phyloP scores from a whole-genome alignment of 2,329 filamentous ascomycete species.

The Pseudonectria buxi region DNA sequence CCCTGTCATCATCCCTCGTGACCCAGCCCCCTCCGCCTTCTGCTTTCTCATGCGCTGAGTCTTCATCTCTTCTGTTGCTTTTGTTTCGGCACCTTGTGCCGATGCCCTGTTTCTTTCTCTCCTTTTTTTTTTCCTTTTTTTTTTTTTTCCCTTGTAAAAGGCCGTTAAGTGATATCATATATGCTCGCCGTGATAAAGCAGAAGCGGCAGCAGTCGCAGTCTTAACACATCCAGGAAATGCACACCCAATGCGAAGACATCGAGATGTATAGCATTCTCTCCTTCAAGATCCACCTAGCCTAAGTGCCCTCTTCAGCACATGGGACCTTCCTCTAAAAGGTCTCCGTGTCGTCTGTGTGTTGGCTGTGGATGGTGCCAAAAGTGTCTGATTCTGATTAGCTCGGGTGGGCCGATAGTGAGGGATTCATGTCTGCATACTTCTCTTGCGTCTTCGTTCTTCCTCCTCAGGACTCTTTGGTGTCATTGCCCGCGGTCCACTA shows the following conservation, averaged over 20 bases:
- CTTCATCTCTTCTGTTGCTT: constrained; percentile 7
- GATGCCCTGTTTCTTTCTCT: constrained; percentile 2
- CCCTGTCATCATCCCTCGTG: too few species aligned
- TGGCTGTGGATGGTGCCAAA: constrained; percentile 29
- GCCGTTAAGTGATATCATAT: too few species aligned
- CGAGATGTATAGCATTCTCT: constrained; percentile 5
- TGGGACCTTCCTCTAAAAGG: constrained; percentile 22
- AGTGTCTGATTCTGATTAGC: constrained; percentile 23
- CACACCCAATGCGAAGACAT: too few species aligned
- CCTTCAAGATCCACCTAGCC: constrained; percentile 2
- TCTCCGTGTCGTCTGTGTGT: constrained; percentile 32
- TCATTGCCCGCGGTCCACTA: constrained; percentile 56
- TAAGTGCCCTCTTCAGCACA: constrained; percentile 3
- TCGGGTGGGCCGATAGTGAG: neutral
- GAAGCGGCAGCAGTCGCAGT: too few species aligned
- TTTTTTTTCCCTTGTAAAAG: constrained; percentile 12
- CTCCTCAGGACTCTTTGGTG: constrained; percentile 45
- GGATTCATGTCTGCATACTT: constrained; percentile 36
- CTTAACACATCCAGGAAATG: too few species aligned
- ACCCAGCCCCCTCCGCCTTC: constrained; percentile 3
- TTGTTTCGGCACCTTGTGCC: constrained; percentile 6
- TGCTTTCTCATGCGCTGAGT: constrained; percentile 2
- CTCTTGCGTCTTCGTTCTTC: constrained; percentile 50
- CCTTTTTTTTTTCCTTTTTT: constrained; percentile 7
- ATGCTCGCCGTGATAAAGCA: neutral